Percentiles rank a stretch among this genome's conserved stretches.
These are phyloP conservation scores for Primulina tabacum DNA, from an alignment of 257 asterid genomes.

Conservation along the genomic window DNA sequence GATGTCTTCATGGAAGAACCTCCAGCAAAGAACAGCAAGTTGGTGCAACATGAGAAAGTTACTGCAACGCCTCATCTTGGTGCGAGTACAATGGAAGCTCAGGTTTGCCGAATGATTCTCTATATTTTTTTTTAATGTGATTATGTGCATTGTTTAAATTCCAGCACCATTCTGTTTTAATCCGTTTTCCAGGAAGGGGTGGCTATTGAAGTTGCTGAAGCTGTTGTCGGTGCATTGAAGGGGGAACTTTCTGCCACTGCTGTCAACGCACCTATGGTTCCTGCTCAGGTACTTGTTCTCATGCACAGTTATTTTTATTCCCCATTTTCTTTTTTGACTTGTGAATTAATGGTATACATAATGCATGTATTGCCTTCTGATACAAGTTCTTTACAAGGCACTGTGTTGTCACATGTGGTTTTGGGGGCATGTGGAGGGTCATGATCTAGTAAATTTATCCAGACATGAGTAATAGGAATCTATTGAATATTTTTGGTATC, in stretches of 20 bases:
- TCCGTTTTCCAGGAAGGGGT: constrained; percentile 56
- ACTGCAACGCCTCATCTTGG: constrained; percentile 80
- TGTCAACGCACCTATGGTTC: constrained; percentile 82
- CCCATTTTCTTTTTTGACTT: neutral
- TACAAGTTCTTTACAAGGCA: neutral
- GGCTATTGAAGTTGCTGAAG: constrained; percentile 75
- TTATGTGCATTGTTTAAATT: neutral
- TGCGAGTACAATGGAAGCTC: constrained; percentile 79
- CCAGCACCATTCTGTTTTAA: constrained; percentile 11
- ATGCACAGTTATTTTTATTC: neutral
- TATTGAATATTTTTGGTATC: neutral
- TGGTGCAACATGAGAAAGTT: constrained; percentile 60
- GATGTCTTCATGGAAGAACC: constrained; percentile 85
- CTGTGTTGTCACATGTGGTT: neutral
- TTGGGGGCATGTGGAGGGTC: neutral
- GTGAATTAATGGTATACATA: no score
- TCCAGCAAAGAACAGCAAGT: constrained; percentile 60
- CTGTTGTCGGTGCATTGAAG: constrained; percentile 70
- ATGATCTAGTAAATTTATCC: neutral
- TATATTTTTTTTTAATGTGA: neutral
- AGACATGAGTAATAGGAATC: neutral
- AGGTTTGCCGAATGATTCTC: constrained; percentile 36
- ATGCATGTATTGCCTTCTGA: neutral
- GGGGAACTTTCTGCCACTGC: constrained; percentile 83
- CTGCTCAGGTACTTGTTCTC: constrained; percentile 51